Evolutionary conservation across 768 basidiomycete genomes (phyloP).

Genomic region (Boletus rubropictus): DNA sequence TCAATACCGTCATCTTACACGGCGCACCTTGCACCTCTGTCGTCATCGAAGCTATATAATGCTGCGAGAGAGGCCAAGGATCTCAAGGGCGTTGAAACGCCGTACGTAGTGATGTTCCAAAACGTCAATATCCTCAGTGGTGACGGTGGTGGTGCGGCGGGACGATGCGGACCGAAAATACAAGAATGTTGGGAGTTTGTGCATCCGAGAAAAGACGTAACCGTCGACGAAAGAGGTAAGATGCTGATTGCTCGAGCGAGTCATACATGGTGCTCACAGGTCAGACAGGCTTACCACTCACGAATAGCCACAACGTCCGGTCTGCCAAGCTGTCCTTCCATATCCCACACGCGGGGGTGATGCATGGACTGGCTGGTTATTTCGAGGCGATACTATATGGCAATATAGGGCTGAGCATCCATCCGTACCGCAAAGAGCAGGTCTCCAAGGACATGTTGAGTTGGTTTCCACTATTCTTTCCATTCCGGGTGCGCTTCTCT

Average conservation of each 20-base stretch:
- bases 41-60: constrained; percentile 87
- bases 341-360: constrained; percentile 88
- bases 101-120: constrained; percentile 98
- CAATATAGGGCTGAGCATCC: constrained; percentile 88
- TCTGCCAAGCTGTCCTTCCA: constrained; percentile 82
- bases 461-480: constrained; percentile 98
- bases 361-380: constrained; percentile 95
- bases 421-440: constrained; percentile 79
- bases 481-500: constrained; percentile 62
- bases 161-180: constrained; percentile 72
- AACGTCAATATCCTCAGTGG: constrained; percentile 87
- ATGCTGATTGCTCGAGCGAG: not conserved
- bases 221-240: constrained; percentile 66
- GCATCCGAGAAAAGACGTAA: constrained; percentile 80
- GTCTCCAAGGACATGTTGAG: constrained; percentile 96
- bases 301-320: constrained; percentile 95
- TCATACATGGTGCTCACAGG: constrained; percentile 6
- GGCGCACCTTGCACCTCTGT: constrained; percentile 88
- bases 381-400: constrained; percentile 93
- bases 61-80: constrained; percentile 67
- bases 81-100: constrained; percentile 79
- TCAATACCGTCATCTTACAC: constrained; percentile 97
- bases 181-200: constrained; percentile 99
- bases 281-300: constrained; percentile 70
- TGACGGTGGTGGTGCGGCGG: constrained; percentile 53